phyloP scores from a whole-genome alignment of 495 filamentous ascomycete species.

The Xylaria palmicola region DNA sequence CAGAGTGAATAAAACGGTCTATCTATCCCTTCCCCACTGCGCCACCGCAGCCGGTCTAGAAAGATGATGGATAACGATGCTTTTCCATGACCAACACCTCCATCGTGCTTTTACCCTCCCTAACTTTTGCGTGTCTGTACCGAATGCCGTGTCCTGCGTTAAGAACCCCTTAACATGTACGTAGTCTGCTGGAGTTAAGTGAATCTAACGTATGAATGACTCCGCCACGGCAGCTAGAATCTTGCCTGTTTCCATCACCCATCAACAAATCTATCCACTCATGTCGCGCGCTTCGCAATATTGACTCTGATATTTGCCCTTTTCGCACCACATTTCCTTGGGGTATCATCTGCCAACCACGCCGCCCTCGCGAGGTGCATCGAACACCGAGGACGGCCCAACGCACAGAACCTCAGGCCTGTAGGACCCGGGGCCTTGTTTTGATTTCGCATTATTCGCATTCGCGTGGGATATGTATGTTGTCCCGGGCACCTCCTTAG shows the following conservation, averaged over 20 bases:
- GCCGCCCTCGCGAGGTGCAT: too few relatives aligned
- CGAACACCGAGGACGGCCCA: too few relatives aligned
- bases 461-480: too few relatives aligned
- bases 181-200: not conserved
- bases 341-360: slow-evolving; percentile 3
- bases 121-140: not conserved
- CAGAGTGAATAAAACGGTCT: not conserved
- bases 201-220: not conserved
- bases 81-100: not conserved
- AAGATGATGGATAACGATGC: not conserved
- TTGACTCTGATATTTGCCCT: not conserved
- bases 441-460: too few relatives aligned
- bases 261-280: too few relatives aligned
- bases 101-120: not conserved
- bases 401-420: too few relatives aligned
- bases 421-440: too few relatives aligned
- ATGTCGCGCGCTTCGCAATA: not conserved
- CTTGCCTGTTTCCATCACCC: not conserved
- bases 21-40: not conserved
- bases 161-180: too few relatives aligned
- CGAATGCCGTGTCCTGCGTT: too few relatives aligned
- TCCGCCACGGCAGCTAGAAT: not conserved
- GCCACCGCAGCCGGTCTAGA: not conserved
- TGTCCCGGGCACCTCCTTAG: too few relatives aligned
- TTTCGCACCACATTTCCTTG: not conserved